Base-by-base conservation (phyloP, 441 rosid genomes). In the Adansonia grandidieri region DNA sequence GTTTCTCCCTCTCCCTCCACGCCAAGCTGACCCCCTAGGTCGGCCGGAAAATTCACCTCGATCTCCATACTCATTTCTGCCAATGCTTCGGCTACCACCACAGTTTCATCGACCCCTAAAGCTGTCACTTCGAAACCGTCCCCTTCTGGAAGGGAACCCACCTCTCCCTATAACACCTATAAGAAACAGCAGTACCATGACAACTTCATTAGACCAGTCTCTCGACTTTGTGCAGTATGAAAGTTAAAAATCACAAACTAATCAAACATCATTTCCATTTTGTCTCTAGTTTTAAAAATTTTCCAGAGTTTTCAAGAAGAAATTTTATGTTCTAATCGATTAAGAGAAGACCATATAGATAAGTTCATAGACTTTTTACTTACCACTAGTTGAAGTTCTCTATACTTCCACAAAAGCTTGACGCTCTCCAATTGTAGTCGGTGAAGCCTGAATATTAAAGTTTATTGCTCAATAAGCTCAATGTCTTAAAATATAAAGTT, bases 121-220 rank as follows among this genome's bases (percentile, higher is more conserved):
- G 81, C 79, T 80, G 73, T 92, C 90, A 61, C 60, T 88, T 63
- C 87, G 81, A 78, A 79, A 88, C 42, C 85, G 88, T 76, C 81
- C 87, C 83, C 91, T 86, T 47, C 89, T 85, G 20, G 83, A 60
- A 24, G 84, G 76, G 53, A 78, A 88, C 80, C 90, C 80, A 58
- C 92, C 89, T 74, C 91, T 86, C 71, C 89, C 83, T 9, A 86
- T 65, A 47, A 80, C 87, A 82, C 78, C 97, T 88, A 87, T 75
- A 82, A 57, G 24, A 80, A 77, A 28, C 45, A 51, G 77, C 67
- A 80, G 32, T 28, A 28, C 45, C 80, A 44, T 13, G 13, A 69
- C 8, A 76, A 45, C 70, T 48, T 67, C 2, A 20, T 82, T 22
- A 80, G 54, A 54, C 22, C 11, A 45, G 24, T 28, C 32, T 28